A percentile compares a stretch with the other conserved stretches of the same genome.
These are phyloP conservation scores for Psilocybe sp. DNA, from an alignment of 768 basidiomycete species.

Conservation along the genomic window DNA sequence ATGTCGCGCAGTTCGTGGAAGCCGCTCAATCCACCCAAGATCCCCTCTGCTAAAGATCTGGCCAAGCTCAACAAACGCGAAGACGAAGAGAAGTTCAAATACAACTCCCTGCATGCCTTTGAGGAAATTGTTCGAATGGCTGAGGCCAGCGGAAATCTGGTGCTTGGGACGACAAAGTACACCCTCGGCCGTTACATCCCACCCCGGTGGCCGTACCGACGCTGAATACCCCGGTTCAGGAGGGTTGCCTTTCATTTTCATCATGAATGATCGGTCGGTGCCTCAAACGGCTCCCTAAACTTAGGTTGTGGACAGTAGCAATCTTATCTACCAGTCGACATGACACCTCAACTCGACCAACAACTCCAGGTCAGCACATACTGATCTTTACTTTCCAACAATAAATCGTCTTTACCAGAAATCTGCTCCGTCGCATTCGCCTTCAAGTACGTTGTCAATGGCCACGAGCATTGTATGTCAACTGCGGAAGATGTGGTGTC, in stretches of 20 bases:
- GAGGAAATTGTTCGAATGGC: slow-evolving; percentile 21
- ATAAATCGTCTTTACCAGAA: too few relatives aligned
- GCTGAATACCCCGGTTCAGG: not conserved
- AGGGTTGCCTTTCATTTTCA: not conserved
- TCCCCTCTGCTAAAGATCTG: slow-evolving; percentile 1
- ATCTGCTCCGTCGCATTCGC: too few relatives aligned
- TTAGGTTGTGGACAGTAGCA: too few relatives aligned
- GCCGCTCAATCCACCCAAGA: slow-evolving; percentile 13
- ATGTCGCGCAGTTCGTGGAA: slow-evolving; percentile 14
- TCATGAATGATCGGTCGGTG: not conserved
- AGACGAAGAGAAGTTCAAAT: slow-evolving; percentile 8
- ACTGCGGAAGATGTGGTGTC: too few relatives aligned
- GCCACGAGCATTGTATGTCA: too few relatives aligned
- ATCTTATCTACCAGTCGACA: too few relatives aligned
- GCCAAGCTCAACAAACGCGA: slow-evolving; percentile 10
- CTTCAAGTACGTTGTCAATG: too few relatives aligned
- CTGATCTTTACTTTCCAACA: too few relatives aligned
- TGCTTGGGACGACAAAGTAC: slow-evolving; percentile 17
- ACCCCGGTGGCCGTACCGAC: slow-evolving; percentile 14
- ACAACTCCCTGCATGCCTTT: slow-evolving; percentile 12
- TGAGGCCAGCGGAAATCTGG: slow-evolving; percentile 15
- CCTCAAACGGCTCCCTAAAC: not conserved
- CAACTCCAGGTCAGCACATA: too few relatives aligned
- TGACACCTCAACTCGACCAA: too few relatives aligned
- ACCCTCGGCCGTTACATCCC: slow-evolving; percentile 16